phyloP scores from a whole-genome alignment of 495 filamentous ascomycete genomes.

The Aspergillus mulundensis region DNA sequence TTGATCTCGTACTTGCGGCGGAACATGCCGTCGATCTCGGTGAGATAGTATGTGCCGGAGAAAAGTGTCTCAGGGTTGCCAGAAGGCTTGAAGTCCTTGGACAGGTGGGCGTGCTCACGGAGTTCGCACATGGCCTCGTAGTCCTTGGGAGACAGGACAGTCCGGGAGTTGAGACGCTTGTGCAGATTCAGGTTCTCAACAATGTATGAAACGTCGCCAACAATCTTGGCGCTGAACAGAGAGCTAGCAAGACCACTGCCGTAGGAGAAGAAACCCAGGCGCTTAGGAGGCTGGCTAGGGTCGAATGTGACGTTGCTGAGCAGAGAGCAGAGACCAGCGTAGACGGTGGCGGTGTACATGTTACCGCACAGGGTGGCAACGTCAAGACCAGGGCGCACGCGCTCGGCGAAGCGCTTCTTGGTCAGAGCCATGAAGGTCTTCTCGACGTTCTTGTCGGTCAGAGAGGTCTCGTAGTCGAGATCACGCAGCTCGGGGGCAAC shows the following conservation, averaged over 20 bases:
- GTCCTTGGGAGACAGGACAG: conserved; percentile 70
- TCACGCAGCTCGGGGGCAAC: conserved; percentile 82
- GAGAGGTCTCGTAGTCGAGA: conserved; percentile 77
- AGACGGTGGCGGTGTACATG: conserved; percentile 98
- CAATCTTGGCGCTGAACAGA: conserved; percentile 83
- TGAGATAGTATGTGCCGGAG: conserved; percentile 83
- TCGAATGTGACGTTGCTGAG: conserved; percentile 68
- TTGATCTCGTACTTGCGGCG: conserved; percentile 82
- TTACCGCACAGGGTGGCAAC: conserved; percentile 95
- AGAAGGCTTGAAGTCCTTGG: conserved; percentile 80
- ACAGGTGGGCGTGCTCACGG: conserved; percentile 87
- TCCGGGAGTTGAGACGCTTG: conserved; percentile 65
- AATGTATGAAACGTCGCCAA: conserved; percentile 71
- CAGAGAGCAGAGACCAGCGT: conserved; percentile 75
- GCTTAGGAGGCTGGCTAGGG: conserved; percentile 75
- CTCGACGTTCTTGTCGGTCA: conserved; percentile 91
- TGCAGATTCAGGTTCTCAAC: conserved; percentile 76
- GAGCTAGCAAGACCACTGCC: conserved; percentile 87
- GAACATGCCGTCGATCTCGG: conserved; percentile 92
- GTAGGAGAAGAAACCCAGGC: conserved; percentile 90
- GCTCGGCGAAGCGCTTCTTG: conserved; percentile 92
- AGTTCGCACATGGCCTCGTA: conserved; percentile 94
- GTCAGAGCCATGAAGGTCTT: conserved; percentile 93
- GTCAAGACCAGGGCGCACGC: conserved; percentile 78
- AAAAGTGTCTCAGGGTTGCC: conserved; percentile 75